phyloP scores from a whole-genome alignment of 139 green algal genomes.

The Asterochloris erici region DNA sequence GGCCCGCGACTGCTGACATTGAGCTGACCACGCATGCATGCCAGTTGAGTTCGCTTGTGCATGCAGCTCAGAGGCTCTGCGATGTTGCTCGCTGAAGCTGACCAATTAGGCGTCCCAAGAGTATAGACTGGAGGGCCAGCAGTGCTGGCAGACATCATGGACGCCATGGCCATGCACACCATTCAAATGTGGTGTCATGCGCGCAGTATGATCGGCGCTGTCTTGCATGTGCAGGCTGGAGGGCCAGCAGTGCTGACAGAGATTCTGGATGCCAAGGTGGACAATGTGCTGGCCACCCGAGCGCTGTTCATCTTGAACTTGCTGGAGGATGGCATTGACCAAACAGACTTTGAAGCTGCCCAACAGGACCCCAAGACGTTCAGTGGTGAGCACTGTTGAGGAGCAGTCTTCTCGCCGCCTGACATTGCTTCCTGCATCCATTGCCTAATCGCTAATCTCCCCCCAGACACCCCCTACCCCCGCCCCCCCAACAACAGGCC shows the following conservation, averaged over 20 bases:
- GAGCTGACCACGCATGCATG: too few species aligned
- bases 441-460: too few species aligned
- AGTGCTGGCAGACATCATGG: not conserved
- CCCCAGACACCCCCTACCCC: too few species aligned
- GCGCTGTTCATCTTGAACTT: constrained; percentile 2
- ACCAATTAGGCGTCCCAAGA: not conserved
- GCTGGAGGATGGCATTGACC: constrained; percentile 6
- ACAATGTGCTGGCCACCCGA: constrained; percentile 4
- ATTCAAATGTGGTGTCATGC: not conserved
- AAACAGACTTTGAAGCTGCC: constrained; percentile 5
- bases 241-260: not conserved
- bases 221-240: not conserved
- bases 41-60: not conserved
- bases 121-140: not conserved
- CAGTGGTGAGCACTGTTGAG: not conserved
- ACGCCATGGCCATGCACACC: not conserved
- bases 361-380: constrained; percentile 1
- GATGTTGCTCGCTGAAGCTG: not conserved
- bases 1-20: too few species aligned
- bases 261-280: constrained; percentile 11
- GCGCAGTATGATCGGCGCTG: not conserved
- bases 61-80: not conserved
- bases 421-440: too few species aligned
- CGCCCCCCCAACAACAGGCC: too few species aligned
- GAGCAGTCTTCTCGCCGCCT: too few species aligned